Evolutionary conservation across 2,329 filamentous ascomycete genomes (phyloP).

Genomic region (Zasmidium cellare): DNA sequence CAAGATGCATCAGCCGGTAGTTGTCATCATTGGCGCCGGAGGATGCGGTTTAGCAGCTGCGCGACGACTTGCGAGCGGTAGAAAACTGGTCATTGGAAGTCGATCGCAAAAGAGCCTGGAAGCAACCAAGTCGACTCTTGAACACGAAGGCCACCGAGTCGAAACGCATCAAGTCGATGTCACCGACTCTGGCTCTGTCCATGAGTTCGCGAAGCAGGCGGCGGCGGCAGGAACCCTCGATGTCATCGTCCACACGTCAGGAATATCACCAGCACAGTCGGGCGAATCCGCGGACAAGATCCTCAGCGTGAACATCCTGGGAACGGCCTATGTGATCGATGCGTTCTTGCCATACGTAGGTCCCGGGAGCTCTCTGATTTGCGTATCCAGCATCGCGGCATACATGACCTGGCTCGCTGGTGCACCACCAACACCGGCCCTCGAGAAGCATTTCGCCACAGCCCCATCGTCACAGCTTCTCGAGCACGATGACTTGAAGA

Average conservation of each 20-base stretch:
- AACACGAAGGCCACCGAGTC: slow-evolving; percentile 3
- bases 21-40: slow-evolving; percentile 9
- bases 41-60: slow-evolving; percentile 7
- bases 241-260: slow-evolving; percentile 8
- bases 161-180: slow-evolving; percentile 1
- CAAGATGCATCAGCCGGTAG: not conserved
- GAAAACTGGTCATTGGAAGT: slow-evolving; percentile 6
- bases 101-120: not conserved
- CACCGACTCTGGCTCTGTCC: not conserved
- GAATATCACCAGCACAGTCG: slow-evolving; percentile 2
- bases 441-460: slow-evolving; percentile 1
- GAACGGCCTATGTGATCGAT: slow-evolving; percentile 10
- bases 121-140: not conserved
- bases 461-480: not conserved
- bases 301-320: slow-evolving; percentile 3
- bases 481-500: not conserved
- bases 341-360: slow-evolving; percentile 1
- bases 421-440: not conserved
- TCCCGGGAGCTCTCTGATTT: slow-evolving; percentile 1
- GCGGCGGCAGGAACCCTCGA: not conserved
- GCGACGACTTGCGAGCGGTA: slow-evolving; percentile 5
- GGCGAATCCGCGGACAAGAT: slow-evolving; percentile 4
- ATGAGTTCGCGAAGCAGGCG: slow-evolving; percentile 4
- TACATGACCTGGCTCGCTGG: not conserved
- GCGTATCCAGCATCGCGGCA: slow-evolving; percentile 8